Base-by-base conservation (phyloP, 2,329 filamentous ascomycete species). In the Aspergillus japonicus region DNA sequence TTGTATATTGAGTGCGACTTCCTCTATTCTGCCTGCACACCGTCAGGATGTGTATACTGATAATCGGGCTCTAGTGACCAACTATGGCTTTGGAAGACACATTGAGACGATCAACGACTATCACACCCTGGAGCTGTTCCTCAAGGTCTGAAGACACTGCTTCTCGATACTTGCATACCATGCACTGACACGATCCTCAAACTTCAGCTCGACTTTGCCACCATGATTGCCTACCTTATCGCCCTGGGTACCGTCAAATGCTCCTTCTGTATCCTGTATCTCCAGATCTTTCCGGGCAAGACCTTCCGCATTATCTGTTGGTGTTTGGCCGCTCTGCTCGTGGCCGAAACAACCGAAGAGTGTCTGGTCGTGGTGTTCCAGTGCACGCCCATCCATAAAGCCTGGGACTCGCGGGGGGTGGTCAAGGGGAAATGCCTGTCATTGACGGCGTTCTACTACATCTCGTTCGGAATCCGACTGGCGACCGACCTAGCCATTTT, bases 261-360 rank as follows among this genome's bases (percentile, higher is more conserved):
- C n/a, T 65, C 64, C 19, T 62, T 66, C 54, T 59, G 57, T 42
- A 35, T 66, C n/a, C 55, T 65, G 12, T 66, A 66, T 44, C 50
- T 62, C 12, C 50, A 55, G 35, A 48, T 66, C 23, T 66, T 66
- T 53, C 52, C 63, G 2, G 54, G 57, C 4, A 58, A 55, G n/a
- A 50, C 26, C 24, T 58, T 62, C 16, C 39, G 57, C 3, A 54
- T 57, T 26, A 16, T 51, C 48, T 63, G 59, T 26, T 65, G 50
- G 35, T 26, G 21, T 7, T 24, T 65, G 11, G 47, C 62, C 6
- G 55, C 24, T 19, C 52, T 67, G 5, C 31, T 89, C 81, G 67
- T 89, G 83, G 1, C 85, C 80, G 71, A 87, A 88, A 0, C 86
- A 83, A 71, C 89, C 88, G 4, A 91, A 83, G 1, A 92, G 87